Evolutionary conservation across 495 filamentous ascomycete species (phyloP).

Genomic region (Xylaria venustula): DNA sequence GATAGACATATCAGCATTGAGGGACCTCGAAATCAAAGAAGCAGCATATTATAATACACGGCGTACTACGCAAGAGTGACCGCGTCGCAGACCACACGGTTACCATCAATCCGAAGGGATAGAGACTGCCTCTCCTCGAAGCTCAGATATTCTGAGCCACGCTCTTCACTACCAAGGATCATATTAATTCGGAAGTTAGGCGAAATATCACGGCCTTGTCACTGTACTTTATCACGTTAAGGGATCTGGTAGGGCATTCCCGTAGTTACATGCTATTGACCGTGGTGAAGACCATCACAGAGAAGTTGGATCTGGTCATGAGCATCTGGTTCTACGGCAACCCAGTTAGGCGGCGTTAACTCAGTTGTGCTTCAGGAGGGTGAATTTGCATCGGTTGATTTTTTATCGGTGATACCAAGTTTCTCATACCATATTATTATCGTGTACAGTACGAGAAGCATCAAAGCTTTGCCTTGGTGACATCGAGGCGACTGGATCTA

Average conservation of each 20-base stretch:
- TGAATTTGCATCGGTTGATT: constrained; percentile 2
- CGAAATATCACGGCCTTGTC: not conserved
- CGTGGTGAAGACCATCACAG: not conserved
- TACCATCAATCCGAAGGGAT: not conserved
- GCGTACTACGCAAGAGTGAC: not conserved
- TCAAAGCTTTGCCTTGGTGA: not conserved
- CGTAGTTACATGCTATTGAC: not conserved
- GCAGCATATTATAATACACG: not conserved
- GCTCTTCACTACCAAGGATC: not conserved
- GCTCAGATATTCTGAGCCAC: not conserved
- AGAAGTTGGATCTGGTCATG: constrained; percentile 11
- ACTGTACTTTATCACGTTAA: constrained; percentile 11
- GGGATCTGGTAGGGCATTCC: not conserved
- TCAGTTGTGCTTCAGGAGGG: not conserved
- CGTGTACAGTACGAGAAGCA: constrained; percentile 10
- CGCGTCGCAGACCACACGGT: not conserved
- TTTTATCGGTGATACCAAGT: constrained; percentile 11
- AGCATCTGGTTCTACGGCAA: constrained; percentile 8
- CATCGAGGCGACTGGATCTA: not conserved
- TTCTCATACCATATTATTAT: not conserved
- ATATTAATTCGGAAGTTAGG: constrained; percentile 1
- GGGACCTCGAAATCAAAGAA: not conserved
- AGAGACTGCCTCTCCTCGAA: not conserved
- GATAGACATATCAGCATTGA: not conserved
- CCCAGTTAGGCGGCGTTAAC: constrained; percentile 12